Base-by-base conservation (phyloP, 1,284 basidiomycete species). In the Vanrija sp. region DNA sequence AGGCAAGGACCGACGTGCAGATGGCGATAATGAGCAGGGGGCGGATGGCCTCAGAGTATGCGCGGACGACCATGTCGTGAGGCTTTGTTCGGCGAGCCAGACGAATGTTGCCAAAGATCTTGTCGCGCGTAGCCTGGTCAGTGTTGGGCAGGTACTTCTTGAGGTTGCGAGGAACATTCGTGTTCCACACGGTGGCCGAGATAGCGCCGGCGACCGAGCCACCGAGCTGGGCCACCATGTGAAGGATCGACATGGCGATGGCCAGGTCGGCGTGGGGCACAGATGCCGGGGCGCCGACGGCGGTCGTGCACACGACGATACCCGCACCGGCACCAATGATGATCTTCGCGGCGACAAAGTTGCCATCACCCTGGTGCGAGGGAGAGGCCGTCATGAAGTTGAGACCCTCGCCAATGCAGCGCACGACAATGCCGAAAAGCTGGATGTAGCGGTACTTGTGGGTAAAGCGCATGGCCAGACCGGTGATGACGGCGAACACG, bases 401-500 rank as follows among this genome's bases (percentile, higher is more conserved):
- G 42, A 56, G 35, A 1, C 49, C 54, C 46, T 50, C 45, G n/a
- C 49, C 56, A 22, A 72, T 54, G 53, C 62, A 53, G 38, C 69
- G 60, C 56, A 69, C 58, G 20, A 51, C 57, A 5, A 70, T 49
- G 39, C 69, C 69, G 12, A 51, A 47, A 20, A 72, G 42, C 57
- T 69, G 67, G 41, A 72, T 58, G 36, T 61, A 66, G 65, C 78
- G 78, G 76, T 76, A 80, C 3, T 75, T 65, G 51, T 77, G 74
- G 36, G 73, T 76, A 55, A 65, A 72, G 20, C 73, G 63, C 57
- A 71, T 64, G 41, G 76, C 57, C 6, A 74, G 42, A 9, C 77
- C 78, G 7, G 73, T 75, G 14, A 71, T 19, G 19, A 64, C 52
- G 20, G 69, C 71, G 55, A 77, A 75, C 46, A 68, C 47, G 59